Evolutionary conservation across 2,329 filamentous ascomycete species (phyloP).

Genomic region (Hypoxylon sp.): DNA sequence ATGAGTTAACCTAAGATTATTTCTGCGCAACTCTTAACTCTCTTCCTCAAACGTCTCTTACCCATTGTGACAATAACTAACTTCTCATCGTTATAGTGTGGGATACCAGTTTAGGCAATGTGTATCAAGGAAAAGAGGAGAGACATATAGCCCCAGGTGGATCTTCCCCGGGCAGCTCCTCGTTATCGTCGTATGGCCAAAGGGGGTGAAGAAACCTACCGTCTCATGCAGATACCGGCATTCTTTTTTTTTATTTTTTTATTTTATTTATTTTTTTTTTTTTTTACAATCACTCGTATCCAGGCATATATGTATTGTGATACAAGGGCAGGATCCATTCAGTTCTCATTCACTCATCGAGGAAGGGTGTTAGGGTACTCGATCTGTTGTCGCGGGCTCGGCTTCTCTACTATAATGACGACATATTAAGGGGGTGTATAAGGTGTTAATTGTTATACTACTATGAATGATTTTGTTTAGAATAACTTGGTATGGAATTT

Average conservation of each 20-base stretch:
- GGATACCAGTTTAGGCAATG: slow-evolving; percentile 25
- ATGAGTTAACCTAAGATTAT: neutral
- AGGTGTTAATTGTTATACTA: slow-evolving; percentile 1
- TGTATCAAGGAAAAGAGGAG: slow-evolving; percentile 29
- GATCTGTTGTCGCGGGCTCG: neutral
- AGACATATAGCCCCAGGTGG: slow-evolving; percentile 28
- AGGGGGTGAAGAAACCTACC: slow-evolving; percentile 11
- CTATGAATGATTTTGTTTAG: neutral
- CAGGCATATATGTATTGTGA: neutral
- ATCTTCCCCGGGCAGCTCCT: slow-evolving; percentile 35
- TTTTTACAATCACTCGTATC: neutral
- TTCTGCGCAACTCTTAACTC: neutral
- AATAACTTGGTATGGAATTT: neutral
- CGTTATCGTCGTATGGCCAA: slow-evolving; percentile 32
- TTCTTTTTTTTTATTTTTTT: neutral
- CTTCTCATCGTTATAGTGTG: slow-evolving; percentile 10
- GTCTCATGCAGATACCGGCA: neutral
- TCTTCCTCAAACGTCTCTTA: neutral
- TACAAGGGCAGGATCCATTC: neutral
- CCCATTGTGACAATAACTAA: neutral
- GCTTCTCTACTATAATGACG: neutral
- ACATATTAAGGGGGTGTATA: neutral
- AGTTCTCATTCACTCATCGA: neutral
- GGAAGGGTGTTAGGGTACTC: neutral
- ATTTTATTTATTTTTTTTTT: neutral